A percentile compares a stretch with the other conserved stretches of the same genome.
Conservation (phyloP, 1,284 basidiomycete species). For the Fomitiporia mediterranea region DNA sequence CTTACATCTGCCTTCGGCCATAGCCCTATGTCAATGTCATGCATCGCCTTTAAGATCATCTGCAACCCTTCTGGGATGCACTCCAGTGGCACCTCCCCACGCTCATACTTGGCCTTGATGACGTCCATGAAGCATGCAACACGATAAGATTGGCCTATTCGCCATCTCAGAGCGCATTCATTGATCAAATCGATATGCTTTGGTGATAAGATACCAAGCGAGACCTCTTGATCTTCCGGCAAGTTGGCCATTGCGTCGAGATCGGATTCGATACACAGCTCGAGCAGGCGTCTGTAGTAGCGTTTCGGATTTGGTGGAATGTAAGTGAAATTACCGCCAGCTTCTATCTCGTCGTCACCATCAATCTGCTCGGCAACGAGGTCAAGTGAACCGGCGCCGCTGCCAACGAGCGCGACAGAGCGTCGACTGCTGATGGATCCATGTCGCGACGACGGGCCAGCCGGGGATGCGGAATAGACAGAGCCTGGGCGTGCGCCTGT, state of each 20-base stretch:
- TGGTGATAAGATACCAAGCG: slow-evolving; percentile 85
- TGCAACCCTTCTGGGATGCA: slow-evolving; percentile 89
- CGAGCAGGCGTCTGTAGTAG: slow-evolving; percentile 82
- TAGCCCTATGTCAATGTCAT: slow-evolving; percentile 64
- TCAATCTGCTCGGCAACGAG: slow-evolving; percentile 40
- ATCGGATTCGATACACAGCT: slow-evolving; percentile 81
- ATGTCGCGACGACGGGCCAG: slow-evolving; percentile 41
- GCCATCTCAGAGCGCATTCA: slow-evolving; percentile 87
- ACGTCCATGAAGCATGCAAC: slow-evolving; percentile 82
- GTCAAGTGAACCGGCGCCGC: slow-evolving; percentile 29
- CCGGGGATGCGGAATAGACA: slow-evolving; percentile 40
- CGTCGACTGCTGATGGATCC: slow-evolving; percentile 61
- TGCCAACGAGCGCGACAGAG: slow-evolving; percentile 37
- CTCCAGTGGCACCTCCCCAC: slow-evolving; percentile 88
- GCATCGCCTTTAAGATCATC: slow-evolving; percentile 64
- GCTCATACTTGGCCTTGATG: slow-evolving; percentile 84
- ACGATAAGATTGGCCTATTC: slow-evolving; percentile 78
- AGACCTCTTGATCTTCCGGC: slow-evolving; percentile 93
- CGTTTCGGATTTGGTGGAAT: slow-evolving; percentile 87
- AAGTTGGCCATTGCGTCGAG: slow-evolving; percentile 85
- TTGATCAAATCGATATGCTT: slow-evolving; percentile 80
- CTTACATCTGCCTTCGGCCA: slow-evolving; percentile 84
- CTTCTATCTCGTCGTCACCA: slow-evolving; percentile 63
- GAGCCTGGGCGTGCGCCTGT: slow-evolving; percentile 49
- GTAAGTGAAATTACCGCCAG: slow-evolving; percentile 77